Percentiles rank a stretch among this genome's conserved stretches.
phyloP scores from a whole-genome alignment of 2,329 filamentous ascomycete species.

The Alternaria incomplexa region DNA sequence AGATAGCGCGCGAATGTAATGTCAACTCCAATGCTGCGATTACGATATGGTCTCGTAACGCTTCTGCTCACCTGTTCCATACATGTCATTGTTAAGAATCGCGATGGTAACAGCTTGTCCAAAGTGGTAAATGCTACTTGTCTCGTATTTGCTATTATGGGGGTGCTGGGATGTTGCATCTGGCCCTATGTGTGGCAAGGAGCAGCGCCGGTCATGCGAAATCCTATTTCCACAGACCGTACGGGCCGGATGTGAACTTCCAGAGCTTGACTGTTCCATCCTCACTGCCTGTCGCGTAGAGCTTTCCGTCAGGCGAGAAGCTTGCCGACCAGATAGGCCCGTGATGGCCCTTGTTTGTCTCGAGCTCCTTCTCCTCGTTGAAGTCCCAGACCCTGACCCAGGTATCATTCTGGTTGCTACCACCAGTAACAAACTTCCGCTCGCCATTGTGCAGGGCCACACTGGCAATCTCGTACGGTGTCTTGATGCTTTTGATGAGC shows the following conservation, averaged over 20 bases:
- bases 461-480: slow-evolving; percentile 86
- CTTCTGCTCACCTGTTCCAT: neutral
- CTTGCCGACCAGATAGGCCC: slow-evolving; percentile 96
- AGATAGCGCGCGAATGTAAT: neutral
- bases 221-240: slow-evolving; percentile 67
- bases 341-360: slow-evolving; percentile 95
- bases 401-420: slow-evolving; percentile 77
- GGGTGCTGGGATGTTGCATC: neutral
- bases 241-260: slow-evolving; percentile 70
- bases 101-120: neutral
- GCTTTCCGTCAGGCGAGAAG: slow-evolving; percentile 92
- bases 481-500: slow-evolving; percentile 77
- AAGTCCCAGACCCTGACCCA: slow-evolving; percentile 97
- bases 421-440: slow-evolving; percentile 85
- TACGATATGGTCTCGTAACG: neutral
- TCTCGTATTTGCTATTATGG: slow-evolving; percentile 3
- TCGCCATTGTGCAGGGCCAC: slow-evolving; percentile 85
- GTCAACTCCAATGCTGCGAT: neutral
- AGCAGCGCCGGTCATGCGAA: neutral
- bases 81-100: neutral
- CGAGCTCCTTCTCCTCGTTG: slow-evolving; percentile 81
- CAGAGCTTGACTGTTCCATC: slow-evolving; percentile 96
- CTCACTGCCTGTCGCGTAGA: slow-evolving; percentile 95
- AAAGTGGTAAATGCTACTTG: neutral
- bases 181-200: neutral